Evolutionary conservation across 805 yeast species (phyloP), one percentile per base, ranked within the genome.

Genomic region (Candida krabiensis): DNA sequence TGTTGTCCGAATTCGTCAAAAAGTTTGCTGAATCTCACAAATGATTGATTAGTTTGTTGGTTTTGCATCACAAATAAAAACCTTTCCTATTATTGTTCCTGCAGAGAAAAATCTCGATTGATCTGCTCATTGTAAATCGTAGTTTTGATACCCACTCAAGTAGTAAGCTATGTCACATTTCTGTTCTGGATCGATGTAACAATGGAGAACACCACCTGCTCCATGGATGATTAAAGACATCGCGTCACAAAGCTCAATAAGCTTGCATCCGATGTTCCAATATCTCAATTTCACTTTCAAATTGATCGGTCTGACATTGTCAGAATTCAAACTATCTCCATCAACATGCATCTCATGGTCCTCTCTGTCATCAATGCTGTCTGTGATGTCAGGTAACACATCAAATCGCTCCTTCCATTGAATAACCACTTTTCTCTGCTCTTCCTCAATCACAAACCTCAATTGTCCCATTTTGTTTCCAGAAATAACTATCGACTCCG

Each of bases 121-220:
- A 21, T 21, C 11, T 21, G 7, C 9, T 21, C 24, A 7, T 24
- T 16, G 33, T n/a, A 14, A 8, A 13, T 40, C 50, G 14, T 34
- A 25, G 18, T 35, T 48, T 16, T 45, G 51, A 19, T 38, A 43
- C 2, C 73, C 79, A 43, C 63, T 64, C 17, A 84, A 71, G 53
- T 77, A 82, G 55, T 80, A 85, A 7, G 80, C 68, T 16, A 85
- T 71, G 50, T 82, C 85, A 17, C 83, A 81, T 19, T 75, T 77
- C 33, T 79, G 80, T 21, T 74, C 71, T 35, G 80, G 80, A 41
- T 83, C 87, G 23, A 85, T 57, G 40, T 75, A 69, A 47, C 90
- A 81, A 54, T 82, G 86, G 31, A 86, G 62, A 1, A 80, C 79
- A 41, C 85, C 73, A 16, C 79, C 73, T 7, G 80, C 69, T 3